These are phyloP conservation scores for Leccinum obscurum DNA, from an alignment of 768 basidiomycete genomes.

Conservation along the genomic window DNA sequence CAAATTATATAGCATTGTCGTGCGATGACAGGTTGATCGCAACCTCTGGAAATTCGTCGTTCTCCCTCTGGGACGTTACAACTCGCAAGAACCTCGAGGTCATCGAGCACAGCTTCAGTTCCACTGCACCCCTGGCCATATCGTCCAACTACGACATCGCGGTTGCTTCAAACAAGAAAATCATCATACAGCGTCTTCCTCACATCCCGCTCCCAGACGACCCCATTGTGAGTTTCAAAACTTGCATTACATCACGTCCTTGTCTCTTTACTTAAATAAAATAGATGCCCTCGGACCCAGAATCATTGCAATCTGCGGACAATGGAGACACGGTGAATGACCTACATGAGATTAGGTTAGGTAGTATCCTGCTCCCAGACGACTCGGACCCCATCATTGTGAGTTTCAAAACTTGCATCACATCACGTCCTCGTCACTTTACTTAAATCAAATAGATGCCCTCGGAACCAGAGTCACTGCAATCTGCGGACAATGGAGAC, in stretches of 20 bases:
- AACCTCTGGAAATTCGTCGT: neutral
- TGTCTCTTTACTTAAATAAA: neutral
- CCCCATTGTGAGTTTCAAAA: neutral
- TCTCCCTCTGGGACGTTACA: neutral
- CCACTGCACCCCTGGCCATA: neutral
- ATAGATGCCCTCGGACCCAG: neutral
- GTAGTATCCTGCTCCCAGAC: too few relatives aligned
- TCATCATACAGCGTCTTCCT: neutral
- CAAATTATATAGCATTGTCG: neutral
- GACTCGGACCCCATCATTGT: too few relatives aligned
- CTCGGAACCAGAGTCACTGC: neutral
- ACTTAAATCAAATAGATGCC: neutral
- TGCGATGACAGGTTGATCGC: neutral
- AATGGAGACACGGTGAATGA: too few relatives aligned
- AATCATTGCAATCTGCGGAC: neutral
- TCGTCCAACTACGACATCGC: neutral
- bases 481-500: too few relatives aligned
- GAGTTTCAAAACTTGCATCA: too few relatives aligned
- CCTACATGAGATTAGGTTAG: too few relatives aligned
- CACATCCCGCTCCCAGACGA: neutral
- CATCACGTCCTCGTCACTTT: neutral
- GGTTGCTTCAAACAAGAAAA: neutral
- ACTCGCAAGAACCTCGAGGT: neutral
- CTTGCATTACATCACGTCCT: neutral
- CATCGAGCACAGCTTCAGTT: neutral